Conservation (phyloP, 1,139 yeast species). For the Hemisphaericaspora xylanilytica region DNA sequence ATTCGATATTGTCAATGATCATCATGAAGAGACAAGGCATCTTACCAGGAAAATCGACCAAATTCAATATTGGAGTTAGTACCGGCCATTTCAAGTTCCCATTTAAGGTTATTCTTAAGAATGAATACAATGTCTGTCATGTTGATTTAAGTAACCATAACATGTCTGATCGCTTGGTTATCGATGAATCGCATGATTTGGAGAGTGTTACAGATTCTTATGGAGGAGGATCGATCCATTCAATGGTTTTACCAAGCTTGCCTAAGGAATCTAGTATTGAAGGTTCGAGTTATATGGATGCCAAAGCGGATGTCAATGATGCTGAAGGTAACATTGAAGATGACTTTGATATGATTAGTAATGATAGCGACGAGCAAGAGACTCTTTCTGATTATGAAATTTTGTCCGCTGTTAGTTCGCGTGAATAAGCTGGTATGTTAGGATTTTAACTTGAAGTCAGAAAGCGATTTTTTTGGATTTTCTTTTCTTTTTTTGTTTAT, state of each 20-base stretch:
- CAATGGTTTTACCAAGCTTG: slow-evolving; percentile 36
- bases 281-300: slow-evolving; percentile 26
- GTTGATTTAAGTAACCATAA: slow-evolving; percentile 27
- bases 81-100: slow-evolving; percentile 38
- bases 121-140: slow-evolving; percentile 21
- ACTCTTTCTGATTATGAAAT: slow-evolving; percentile 40
- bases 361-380: slow-evolving; percentile 26
- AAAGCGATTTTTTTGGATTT: too few species aligned
- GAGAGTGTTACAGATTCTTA: not conserved
- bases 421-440: too few species aligned
- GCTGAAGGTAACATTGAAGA: slow-evolving; percentile 23
- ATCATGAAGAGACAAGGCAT: slow-evolving; percentile 35
- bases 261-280: slow-evolving; percentile 28
- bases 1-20: slow-evolving; percentile 25
- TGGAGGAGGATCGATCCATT: slow-evolving; percentile 24
- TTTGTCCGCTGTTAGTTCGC: slow-evolving; percentile 30
- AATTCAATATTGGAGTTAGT: slow-evolving; percentile 34
- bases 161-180: slow-evolving; percentile 22
- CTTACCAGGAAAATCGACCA: slow-evolving; percentile 29
- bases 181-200: slow-evolving; percentile 4
- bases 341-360: slow-evolving; percentile 35
- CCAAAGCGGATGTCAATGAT: slow-evolving; percentile 16
- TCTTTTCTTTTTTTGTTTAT: not conserved
- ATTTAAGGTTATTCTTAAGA: slow-evolving; percentile 28
- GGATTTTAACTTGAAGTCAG: too few species aligned